Conservation (phyloP, 2,329 filamentous ascomycete genomes). For the Penicillium sp. region DNA sequence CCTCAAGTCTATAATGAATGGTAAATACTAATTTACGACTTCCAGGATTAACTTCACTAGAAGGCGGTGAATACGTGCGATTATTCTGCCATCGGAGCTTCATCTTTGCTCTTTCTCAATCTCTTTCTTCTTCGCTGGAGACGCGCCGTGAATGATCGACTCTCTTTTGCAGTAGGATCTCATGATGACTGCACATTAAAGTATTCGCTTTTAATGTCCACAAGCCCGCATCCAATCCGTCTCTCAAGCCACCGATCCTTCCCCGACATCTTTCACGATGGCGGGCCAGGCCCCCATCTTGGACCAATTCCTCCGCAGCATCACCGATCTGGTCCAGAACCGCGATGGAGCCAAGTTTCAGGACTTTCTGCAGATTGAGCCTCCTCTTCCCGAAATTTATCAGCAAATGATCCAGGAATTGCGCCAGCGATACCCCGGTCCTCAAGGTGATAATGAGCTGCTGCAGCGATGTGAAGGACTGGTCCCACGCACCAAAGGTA, state of each 20-base stretch:
- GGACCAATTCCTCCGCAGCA: slow-evolving; percentile 61
- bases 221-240: background rate
- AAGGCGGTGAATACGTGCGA: background rate
- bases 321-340: slow-evolving; percentile 57
- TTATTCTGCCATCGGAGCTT: background rate
- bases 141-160: background rate
- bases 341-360: slow-evolving; percentile 63
- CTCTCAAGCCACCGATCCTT: background rate
- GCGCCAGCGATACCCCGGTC: slow-evolving; percentile 50
- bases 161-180: background rate
- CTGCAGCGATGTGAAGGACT: slow-evolving; percentile 56
- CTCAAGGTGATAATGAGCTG: slow-evolving; percentile 52
- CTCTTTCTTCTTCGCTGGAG: background rate
- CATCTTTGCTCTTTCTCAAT: background rate
- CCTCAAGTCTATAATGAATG: too few species aligned
- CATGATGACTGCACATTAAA: background rate
- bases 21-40: too few species aligned
- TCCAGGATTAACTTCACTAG: too few species aligned
- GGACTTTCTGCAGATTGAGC: slow-evolving; percentile 69
- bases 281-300: slow-evolving; percentile 54
- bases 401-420: slow-evolving; percentile 63
- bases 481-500: slow-evolving; percentile 60
- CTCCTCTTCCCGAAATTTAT: slow-evolving; percentile 63
- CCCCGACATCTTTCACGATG: slow-evolving; percentile 10
- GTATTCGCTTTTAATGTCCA: background rate